Base-by-base conservation (phyloP, 2,329 filamentous ascomycete genomes). In the Fusarium pilosicola region DNA sequence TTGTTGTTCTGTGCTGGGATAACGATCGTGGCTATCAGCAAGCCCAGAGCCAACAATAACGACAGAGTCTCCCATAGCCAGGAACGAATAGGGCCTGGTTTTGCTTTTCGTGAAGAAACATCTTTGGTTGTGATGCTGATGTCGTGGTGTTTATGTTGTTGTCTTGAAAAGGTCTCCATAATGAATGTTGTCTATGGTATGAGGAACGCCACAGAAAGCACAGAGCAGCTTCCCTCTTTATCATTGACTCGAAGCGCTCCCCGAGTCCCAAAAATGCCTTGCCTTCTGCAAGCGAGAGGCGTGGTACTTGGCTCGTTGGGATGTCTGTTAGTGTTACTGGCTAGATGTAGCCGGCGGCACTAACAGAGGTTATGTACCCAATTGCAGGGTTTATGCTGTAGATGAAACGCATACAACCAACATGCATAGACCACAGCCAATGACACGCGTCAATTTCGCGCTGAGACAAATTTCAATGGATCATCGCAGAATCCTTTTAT, bases 41-140 rank as follows among this genome's bases (percentile, higher is more conserved):
- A 11, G 2, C 30, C 49, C 4, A 66, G 4, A n/a, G 62, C 64
- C 10, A 66, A 44, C 6, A 66, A 4, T 2, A 66, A 13, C 1
- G 64, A 66, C 6, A 24, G 5, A 14, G 39, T 58, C 22, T 66
- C 64, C 62, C 62, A 66, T 13, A 41, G 24, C 64, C 64, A 66
- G 2, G 51, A 34, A 11, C 44, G 36, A 7, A 65, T 10, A 17
- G 60, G 48, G 1, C 48, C 26, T 22, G 18, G 20, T 7, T 65
- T 38, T 32, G 48, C 14, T 18, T 36, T 51, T 36, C 17, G 34
- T 26, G 45, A 12, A 8, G 39, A 18, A 13, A 46, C 18, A 13
- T 46, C 13, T n/a, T 34, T 59, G 8, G 32, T 22, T 18, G 55
- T 48, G 24, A 51, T 39, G 10, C 4, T 34, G 42, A 51, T 12